Conservation (phyloP, 768 basidiomycete genomes). For the Imleria badia region DNA sequence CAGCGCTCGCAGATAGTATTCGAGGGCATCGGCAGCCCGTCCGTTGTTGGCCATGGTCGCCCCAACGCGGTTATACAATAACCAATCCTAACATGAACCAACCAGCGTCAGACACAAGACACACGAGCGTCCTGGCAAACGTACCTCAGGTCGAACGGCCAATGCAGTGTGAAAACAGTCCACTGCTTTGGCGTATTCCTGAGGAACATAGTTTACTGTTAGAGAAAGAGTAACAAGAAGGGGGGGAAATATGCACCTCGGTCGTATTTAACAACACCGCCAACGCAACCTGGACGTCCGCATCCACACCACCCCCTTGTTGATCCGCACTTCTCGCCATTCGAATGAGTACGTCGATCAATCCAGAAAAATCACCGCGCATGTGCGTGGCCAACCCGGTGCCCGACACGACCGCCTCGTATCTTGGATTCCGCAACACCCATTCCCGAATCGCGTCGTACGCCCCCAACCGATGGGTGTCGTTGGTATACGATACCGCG, state of each 20-base stretch:
- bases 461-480: constrained; percentile 70
- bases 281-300: constrained; percentile 93
- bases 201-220: neutral
- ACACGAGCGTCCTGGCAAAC: constrained; percentile 9
- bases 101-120: neutral
- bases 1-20: constrained; percentile 84
- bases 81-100: constrained; percentile 66
- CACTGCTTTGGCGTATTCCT: constrained; percentile 90
- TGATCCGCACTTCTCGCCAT: constrained; percentile 63
- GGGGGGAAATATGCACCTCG: constrained; percentile 53
- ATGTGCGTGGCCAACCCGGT: constrained; percentile 30
- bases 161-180: constrained; percentile 94
- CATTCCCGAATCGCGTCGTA: constrained; percentile 83
- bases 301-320: constrained; percentile 65
- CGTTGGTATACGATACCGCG: constrained; percentile 89
- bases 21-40: constrained; percentile 72
- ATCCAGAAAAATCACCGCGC: constrained; percentile 38
- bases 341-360: constrained; percentile 77
- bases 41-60: constrained; percentile 94
- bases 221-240: neutral
- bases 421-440: constrained; percentile 61
- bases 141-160: constrained; percentile 81
- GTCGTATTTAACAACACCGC: constrained; percentile 91
- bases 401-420: constrained; percentile 45
- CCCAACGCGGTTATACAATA: constrained; percentile 90